Evolutionary conservation across 2,329 filamentous ascomycete genomes (phyloP), one percentile per base, ranked within the genome.

Genomic region (Diaporthe capsici): DNA sequence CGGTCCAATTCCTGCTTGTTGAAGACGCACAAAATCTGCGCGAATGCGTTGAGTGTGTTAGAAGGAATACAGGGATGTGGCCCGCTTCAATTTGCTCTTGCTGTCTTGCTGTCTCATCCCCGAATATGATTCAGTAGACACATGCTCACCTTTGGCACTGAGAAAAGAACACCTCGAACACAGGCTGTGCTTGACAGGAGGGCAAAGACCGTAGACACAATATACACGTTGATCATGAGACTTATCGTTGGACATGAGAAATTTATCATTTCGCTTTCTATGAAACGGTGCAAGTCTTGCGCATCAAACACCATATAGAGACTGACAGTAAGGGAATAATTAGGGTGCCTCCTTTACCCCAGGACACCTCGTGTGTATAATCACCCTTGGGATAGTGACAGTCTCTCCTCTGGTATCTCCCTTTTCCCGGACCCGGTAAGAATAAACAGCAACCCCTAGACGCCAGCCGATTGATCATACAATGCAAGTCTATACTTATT

Each of bases 401-500:
- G 65, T 70, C 65, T 70, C 65, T 70, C 65, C 34, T 53, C 49
- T 70, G 65, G 65, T 70, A 70, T 70, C 65, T 70, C 49, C 65
- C 34, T 70, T 70, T 70, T 55, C 49, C 65, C 65, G 49, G 49
- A 55, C 65, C 65, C 65, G n/a, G 34, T 55, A 55, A 70, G 55
- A 53, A 28, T 22, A 58, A 58, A 39, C 22, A 70, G 6, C 49
- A 55, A 53, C 31, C 49, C 65, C 65, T 42, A 20, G 65, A 70
- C 65, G 65, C 65, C 65, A 70, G 49, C 65, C 34, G 22, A 28
- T 42, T 70, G 47, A 42, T 70, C 47, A 42, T 70, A 55, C 65
- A 70, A 70, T 70, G 65, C 65, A 70, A 55, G 49, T 70, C 65
- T 70, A 55, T 42, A 53, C 34, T 53, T 70, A 74, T n/a, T 77